These are phyloP conservation scores for Ophiostoma piceae DNA, from an alignment of 2,329 filamentous ascomycete genomes.

Conservation along the genomic window DNA sequence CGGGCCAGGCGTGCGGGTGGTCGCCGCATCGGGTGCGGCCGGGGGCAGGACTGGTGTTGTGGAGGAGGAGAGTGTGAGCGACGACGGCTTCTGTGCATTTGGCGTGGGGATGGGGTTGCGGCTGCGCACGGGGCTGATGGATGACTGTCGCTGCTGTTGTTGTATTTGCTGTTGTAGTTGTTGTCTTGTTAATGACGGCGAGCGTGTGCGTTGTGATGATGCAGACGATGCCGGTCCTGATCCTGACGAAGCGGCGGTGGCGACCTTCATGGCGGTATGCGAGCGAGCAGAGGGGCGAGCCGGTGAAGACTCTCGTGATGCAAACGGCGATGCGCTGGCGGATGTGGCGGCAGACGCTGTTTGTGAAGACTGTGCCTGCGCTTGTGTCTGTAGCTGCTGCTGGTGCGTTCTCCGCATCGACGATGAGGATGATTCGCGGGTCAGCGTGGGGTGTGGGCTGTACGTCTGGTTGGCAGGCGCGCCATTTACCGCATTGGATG, in stretches of 20 bases:
- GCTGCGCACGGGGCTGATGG: constrained; percentile 56
- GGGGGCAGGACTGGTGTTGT: constrained; percentile 63
- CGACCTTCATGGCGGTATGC: constrained; percentile 28
- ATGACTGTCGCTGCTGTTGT: constrained; percentile 54
- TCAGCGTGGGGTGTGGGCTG: constrained; percentile 28
- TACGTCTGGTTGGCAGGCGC: constrained; percentile 28
- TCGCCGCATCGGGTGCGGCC: constrained; percentile 50
- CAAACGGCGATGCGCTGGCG: constrained; percentile 33
- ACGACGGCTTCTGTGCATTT: constrained; percentile 51
- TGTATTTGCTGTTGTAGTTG: constrained; percentile 14
- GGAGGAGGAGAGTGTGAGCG: constrained; percentile 62
- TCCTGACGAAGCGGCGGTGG: constrained; percentile 30
- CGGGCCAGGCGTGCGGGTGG: constrained; percentile 56
- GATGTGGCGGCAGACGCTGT: constrained; percentile 31
- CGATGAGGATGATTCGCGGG: constrained; percentile 30
- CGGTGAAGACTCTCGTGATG: constrained; percentile 46
- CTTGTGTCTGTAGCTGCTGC: constrained; percentile 20
- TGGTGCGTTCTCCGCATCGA: constrained; percentile 29
- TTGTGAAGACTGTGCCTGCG: constrained; percentile 20
- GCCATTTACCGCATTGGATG: constrained; percentile 33
- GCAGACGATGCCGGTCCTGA: constrained; percentile 14
- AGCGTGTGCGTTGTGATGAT: constrained; percentile 17
- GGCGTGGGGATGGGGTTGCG: constrained; percentile 53
- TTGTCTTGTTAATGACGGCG: constrained; percentile 33
- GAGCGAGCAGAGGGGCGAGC: constrained; percentile 38